Conservation (phyloP, 2,329 filamentous ascomycete genomes). For the Fusarium torulosum region DNA sequence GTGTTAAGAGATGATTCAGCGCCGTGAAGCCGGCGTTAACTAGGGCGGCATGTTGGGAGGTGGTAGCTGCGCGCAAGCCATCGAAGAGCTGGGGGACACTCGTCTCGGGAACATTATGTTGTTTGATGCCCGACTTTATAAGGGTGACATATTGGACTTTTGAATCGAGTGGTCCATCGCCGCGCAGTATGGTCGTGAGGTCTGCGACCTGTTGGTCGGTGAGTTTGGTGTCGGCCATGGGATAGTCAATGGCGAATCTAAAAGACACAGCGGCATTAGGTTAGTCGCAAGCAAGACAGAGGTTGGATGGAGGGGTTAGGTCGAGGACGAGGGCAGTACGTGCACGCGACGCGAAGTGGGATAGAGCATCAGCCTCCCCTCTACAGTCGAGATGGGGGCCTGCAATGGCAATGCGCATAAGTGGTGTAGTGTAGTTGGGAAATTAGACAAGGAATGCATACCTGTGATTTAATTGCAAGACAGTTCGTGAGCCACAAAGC, state of each 20-base stretch:
- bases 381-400: conserved; percentile 9
- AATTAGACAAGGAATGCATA: conserved; percentile 33
- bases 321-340: conserved; percentile 8
- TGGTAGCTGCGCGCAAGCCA: conserved; percentile 79
- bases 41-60: conserved; percentile 81
- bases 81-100: conserved; percentile 83
- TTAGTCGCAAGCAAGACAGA: conserved; percentile 25
- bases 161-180: conserved; percentile 75
- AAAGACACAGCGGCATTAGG: neutral
- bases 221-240: conserved; percentile 67
- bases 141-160: conserved; percentile 79
- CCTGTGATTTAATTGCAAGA: conserved; percentile 35
- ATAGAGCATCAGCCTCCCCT: conserved; percentile 25
- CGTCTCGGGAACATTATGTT: conserved; percentile 85
- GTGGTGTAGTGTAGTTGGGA: conserved; percentile 34
- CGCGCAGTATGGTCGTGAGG: conserved; percentile 65
- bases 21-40: conserved; percentile 88
- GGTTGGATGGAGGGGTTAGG: conserved; percentile 13
- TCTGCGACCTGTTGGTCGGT: conserved; percentile 70
- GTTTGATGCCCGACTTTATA: conserved; percentile 91
- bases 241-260: conserved; percentile 41
- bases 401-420: conserved; percentile 32
- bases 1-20: conserved; percentile 87
- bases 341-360: conserved; percentile 36
- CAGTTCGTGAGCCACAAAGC: conserved; percentile 37